These are phyloP conservation scores for Lyophyllum semitale DNA, from an alignment of 768 basidiomycete genomes.

Conservation along the genomic window DNA sequence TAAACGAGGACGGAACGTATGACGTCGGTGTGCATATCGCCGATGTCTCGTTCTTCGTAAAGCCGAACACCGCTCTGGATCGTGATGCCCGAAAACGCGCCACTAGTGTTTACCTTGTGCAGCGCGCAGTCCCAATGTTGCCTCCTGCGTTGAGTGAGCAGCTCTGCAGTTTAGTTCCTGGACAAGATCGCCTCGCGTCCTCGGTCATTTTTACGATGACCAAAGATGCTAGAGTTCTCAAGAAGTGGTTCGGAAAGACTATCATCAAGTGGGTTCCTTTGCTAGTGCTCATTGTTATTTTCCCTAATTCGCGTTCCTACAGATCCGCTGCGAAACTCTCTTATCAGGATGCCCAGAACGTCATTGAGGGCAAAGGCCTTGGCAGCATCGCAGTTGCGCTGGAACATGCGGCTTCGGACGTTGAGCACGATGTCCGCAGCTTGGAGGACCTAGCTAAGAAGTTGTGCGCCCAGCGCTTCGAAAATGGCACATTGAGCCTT, in stretches of 20 bases:
- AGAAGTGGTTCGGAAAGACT: conserved; percentile 93
- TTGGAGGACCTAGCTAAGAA: conserved; percentile 73
- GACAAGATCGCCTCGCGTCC: conserved; percentile 89
- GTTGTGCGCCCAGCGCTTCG: conserved; percentile 70
- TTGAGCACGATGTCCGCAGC: conserved; percentile 76
- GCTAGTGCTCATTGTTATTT: neutral
- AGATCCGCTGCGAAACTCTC: conserved; percentile 88
- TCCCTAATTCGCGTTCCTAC: conserved; percentile 10
- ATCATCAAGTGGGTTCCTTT: conserved; percentile 71
- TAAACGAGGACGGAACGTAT: conserved; percentile 89
- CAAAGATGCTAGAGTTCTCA: conserved; percentile 75
- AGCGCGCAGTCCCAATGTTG: conserved; percentile 95
- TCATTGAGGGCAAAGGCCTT: conserved; percentile 73
- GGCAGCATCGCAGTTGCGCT: conserved; percentile 51
- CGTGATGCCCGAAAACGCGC: conserved; percentile 97
- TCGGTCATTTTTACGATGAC: conserved; percentile 87
- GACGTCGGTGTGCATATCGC: conserved; percentile 95
- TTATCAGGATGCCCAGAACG: conserved; percentile 79
- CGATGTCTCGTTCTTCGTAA: conserved; percentile 94
- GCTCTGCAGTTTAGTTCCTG: conserved; percentile 88
- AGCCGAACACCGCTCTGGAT: conserved; percentile 95
- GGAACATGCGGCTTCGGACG: conserved; percentile 58
- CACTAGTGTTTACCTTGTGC: conserved; percentile 95
- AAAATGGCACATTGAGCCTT: conserved; percentile 77
- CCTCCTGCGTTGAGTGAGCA: conserved; percentile 92